Evolutionary conservation across 768 basidiomycete genomes (phyloP), one percentile per base, ranked within the genome.

Genomic region (Leccinum subgranulosum): DNA sequence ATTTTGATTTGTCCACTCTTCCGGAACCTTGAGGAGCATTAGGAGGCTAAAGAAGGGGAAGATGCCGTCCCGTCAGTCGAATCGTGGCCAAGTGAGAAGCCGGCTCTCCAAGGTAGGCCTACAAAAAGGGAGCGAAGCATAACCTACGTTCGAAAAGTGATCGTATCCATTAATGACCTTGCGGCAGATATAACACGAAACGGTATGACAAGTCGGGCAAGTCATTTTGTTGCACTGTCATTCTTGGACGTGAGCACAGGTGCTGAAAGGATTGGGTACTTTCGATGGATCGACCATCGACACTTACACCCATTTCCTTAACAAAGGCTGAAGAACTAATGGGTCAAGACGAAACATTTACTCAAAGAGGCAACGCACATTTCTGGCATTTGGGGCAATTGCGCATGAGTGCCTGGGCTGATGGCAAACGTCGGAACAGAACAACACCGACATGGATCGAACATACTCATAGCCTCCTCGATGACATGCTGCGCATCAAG

Each of bases 401-500:
- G 36, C 94, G 82, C 84, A 93, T 89, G 12, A 95, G 75, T 3
- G 94, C 94, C 46, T 80, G 79, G 33, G 90, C 90, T 91, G 54
- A 11, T 58, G 48, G 29, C 8, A 4, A 48, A 60, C 19, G 63
- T 61, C 34, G 55, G 43, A 36, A 43, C 17, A 41, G 31, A 8
- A 33, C 27, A 47, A 1, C 39, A 43, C 15, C 52, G n/a, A 28
- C 25, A 53, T 49, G 34, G 7, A 73, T 80, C 9, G 29, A 2
- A 29, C 67, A 47, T 45, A 89, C 91, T 92, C 94, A 97, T 97
- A 3, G 94, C 94, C 67, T 97, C 94, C 68, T 97, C 94, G 28
- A 97, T 79, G 1, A 80, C 70, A 74, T 95, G 93, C 54, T 85
- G 80, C 12, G 82, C 85, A 70, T 92, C 85, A 15, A 94, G 71